Evolutionary conservation across 495 filamentous ascomycete species (phyloP), one percentile per base, ranked within the genome.

Genomic region (Delitschia confertaspora): DNA sequence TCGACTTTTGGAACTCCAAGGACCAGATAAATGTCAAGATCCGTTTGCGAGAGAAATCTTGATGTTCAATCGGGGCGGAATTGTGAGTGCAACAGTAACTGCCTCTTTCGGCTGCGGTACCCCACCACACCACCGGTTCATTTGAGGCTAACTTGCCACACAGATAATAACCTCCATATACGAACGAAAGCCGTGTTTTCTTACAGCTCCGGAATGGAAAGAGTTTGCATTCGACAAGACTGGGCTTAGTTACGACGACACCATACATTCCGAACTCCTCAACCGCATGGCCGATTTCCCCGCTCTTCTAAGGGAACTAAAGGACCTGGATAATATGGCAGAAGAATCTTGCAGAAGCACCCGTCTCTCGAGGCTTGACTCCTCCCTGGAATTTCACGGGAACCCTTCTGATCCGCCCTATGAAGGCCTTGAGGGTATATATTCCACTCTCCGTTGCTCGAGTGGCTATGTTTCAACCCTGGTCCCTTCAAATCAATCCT

Each of bases 81-180:
- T 52, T 11, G 49, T 52, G 25, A 36, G 49, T n/a, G n/a, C n/a
- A n/a, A n/a, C n/a, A n/a, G n/a, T n/a, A n/a, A n/a, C n/a, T n/a
- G n/a, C n/a, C n/a, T n/a, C n/a, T n/a, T n/a, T n/a, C n/a, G n/a
- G n/a, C n/a, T n/a, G n/a, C n/a, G n/a, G n/a, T 42, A 32, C 10
- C 25, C 19, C 20, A 18, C 4, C 13, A 1, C 17, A 6, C 4
- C 3, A 23, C 6, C 43, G 8, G 6, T 24, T 33, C 14, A 21
- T 5, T 19, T 3, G 11, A 2, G 11, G 33, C 34, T 40, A 8
- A 40, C 34, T 11, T 6, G 6, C 29, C 16, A 11, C 2, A 3
- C 18, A 52, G 49, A 47, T 52, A 3, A 52, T 52, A 9, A 45
- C 27, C 17, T 35, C 49, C 8, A 46, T 52, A 13, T 52, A 41